These are phyloP conservation scores for Cryptococcus sp. DNA, from an alignment of 1,284 basidiomycete species.

Conservation along the genomic window DNA sequence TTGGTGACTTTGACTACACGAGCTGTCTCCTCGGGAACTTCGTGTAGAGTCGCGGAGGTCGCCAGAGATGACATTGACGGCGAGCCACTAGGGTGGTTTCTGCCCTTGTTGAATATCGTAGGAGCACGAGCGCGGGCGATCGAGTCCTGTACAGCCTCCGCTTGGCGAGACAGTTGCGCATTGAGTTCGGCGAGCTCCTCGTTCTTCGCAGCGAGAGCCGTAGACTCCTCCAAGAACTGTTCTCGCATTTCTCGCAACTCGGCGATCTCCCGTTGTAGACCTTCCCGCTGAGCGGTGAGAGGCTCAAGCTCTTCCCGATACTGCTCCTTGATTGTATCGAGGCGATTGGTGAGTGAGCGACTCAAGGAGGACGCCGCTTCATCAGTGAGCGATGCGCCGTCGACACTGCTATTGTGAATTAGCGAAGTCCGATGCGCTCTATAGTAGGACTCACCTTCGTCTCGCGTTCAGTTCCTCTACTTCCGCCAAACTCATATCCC, in stretches of 20 bases:
- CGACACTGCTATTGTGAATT: conserved; percentile 12
- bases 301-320: conserved; percentile 85
- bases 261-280: conserved; percentile 74
- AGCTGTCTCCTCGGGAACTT: conserved; percentile 50
- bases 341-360: conserved; percentile 77
- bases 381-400: conserved; percentile 24
- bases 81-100: conserved; percentile 47
- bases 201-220: conserved; percentile 84
- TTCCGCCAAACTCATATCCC: conserved; percentile 89
- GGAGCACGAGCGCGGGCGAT: conserved; percentile 33
- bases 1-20: conserved; percentile 53
- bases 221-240: conserved; percentile 85
- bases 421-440: not conserved
- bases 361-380: conserved; percentile 57
- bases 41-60: conserved; percentile 49
- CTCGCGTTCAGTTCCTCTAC: conserved; percentile 81
- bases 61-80: conserved; percentile 53
- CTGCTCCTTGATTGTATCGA: conserved; percentile 83
- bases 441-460: conserved; percentile 59
- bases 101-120: conserved; percentile 29
- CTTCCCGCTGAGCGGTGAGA: conserved; percentile 78
- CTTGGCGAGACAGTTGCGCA: conserved; percentile 72
- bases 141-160: conserved; percentile 60
- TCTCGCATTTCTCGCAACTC: conserved; percentile 86
- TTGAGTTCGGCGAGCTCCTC: conserved; percentile 87